These are phyloP conservation scores for Coelastrella sp. DNA, from an alignment of 139 green algal genomes.

Conservation along the genomic window DNA sequence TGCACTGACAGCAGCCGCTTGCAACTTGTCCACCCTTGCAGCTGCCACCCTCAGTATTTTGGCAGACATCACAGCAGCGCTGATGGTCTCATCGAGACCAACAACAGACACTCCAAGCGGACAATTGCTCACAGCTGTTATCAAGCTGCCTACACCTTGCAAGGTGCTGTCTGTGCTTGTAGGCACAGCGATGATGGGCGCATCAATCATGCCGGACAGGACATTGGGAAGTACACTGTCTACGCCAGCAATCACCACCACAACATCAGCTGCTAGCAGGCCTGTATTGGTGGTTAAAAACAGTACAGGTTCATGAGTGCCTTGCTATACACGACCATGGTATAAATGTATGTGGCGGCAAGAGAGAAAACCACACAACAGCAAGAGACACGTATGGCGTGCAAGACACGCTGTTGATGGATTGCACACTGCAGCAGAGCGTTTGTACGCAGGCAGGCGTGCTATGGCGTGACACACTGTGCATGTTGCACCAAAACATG, in stretches of 20 bases:
- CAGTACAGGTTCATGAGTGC: no score
- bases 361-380: no score
- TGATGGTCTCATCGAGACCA: slow-evolving; percentile 77
- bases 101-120: slow-evolving; percentile 79
- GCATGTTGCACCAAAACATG: no score
- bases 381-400: no score
- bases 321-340: no score
- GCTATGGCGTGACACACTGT: no score
- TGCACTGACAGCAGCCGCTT: slow-evolving; percentile 2
- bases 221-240: slow-evolving; percentile 79
- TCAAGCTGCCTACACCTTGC: slow-evolving; percentile 62
- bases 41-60: slow-evolving; percentile 71
- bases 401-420: no score
- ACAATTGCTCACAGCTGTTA: slow-evolving; percentile 67
- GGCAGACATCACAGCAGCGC: slow-evolving; percentile 72
- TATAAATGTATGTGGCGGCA: no score
- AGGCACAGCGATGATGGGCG: slow-evolving; percentile 81
- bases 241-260: slow-evolving; percentile 85
- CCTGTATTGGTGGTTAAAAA: no score
- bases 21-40: slow-evolving; percentile 40
- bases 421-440: no score
- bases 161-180: slow-evolving; percentile 71
- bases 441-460: not conserved
- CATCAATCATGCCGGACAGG: slow-evolving; percentile 82
- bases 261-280: slow-evolving; percentile 69